phyloP scores from a whole-genome alignment of 805 yeast genomes.

The fission yeast (Schizosaccharomyces pombe) region DNA sequence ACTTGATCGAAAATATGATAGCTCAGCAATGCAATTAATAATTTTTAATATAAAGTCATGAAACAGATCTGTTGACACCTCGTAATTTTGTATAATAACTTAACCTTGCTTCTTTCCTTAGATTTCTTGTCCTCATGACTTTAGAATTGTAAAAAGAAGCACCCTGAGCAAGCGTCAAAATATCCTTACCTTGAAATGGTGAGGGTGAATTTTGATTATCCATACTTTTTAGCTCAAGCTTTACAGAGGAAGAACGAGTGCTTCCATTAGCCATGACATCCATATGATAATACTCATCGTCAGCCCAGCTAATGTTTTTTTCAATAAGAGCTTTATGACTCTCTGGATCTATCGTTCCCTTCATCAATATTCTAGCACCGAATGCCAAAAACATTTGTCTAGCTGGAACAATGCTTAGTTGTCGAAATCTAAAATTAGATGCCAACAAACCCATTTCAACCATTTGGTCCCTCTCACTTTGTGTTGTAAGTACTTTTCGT shows the following conservation, averaged over 20 bases:
- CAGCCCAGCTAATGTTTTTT: slow-evolving; percentile 16
- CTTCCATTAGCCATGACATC: slow-evolving; percentile 20
- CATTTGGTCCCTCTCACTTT: slow-evolving; percentile 19
- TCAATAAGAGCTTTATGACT: not conserved
- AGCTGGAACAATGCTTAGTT: slow-evolving; percentile 20
- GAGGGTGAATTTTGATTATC: not conserved
- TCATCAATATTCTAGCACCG: slow-evolving; percentile 26
- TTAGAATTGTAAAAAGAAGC: no score
- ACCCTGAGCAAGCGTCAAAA: no score
- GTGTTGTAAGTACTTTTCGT: slow-evolving; percentile 18
- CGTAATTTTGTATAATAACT: no score
- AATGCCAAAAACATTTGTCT: slow-evolving; percentile 25
- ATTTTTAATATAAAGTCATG: no score
- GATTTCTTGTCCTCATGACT: no score
- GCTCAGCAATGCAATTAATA: no score
- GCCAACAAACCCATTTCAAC: slow-evolving; percentile 15
- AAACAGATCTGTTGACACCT: no score
- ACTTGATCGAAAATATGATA: no score
- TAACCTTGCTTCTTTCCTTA: no score
- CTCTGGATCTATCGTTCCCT: slow-evolving; percentile 17
- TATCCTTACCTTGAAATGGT: no score
- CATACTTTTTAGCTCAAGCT: not conserved
- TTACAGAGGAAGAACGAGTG: not conserved
- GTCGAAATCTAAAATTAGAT: slow-evolving; percentile 15
- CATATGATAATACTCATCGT: slow-evolving; percentile 36